Evolutionary conservation across 2,329 filamentous ascomycete species (phyloP).

Genomic region (Trichophyton benhamiae): DNA sequence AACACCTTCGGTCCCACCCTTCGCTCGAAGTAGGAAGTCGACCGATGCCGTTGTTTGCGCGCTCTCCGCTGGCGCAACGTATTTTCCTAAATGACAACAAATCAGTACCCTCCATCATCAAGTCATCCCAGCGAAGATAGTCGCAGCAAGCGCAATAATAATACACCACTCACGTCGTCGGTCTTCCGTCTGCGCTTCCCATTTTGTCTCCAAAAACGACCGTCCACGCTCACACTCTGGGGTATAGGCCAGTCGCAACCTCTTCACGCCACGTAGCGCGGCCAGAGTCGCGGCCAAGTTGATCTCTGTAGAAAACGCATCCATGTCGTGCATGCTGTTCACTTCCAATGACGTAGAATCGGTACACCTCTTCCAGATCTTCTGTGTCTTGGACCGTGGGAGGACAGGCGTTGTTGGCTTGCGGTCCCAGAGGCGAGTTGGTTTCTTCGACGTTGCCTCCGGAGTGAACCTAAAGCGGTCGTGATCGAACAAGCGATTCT

Average conservation of each 20-base stretch:
- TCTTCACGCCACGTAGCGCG: constrained; percentile 27
- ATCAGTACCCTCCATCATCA: neutral
- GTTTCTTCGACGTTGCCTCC: constrained; percentile 22
- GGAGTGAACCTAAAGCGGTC: constrained; percentile 32
- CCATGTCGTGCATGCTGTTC: constrained; percentile 10
- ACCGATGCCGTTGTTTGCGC: neutral
- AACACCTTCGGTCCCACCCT: neutral
- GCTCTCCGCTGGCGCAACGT: constrained; percentile 1
- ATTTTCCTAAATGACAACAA: constrained; percentile 1
- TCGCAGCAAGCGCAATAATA: neutral
- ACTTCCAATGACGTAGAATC: constrained; percentile 21
- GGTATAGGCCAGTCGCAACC: constrained; percentile 19
- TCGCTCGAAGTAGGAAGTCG: neutral
- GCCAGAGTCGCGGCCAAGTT: constrained; percentile 20
- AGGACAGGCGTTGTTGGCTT: constrained; percentile 32
- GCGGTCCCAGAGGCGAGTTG: constrained; percentile 35
- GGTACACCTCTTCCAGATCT: constrained; percentile 36
- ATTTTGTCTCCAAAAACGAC: constrained; percentile 32
- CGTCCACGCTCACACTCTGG: constrained; percentile 15
- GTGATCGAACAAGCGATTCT: neutral
- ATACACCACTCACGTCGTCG: constrained; percentile 21
- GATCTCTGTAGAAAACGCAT: constrained; percentile 23
- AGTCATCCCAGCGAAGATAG: neutral
- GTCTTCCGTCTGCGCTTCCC: constrained; percentile 23
- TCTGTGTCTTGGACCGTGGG: constrained; percentile 30